Base-by-base conservation (phyloP, 331 rosid genomes). In the Rhamnella rubrinervis region DNA sequence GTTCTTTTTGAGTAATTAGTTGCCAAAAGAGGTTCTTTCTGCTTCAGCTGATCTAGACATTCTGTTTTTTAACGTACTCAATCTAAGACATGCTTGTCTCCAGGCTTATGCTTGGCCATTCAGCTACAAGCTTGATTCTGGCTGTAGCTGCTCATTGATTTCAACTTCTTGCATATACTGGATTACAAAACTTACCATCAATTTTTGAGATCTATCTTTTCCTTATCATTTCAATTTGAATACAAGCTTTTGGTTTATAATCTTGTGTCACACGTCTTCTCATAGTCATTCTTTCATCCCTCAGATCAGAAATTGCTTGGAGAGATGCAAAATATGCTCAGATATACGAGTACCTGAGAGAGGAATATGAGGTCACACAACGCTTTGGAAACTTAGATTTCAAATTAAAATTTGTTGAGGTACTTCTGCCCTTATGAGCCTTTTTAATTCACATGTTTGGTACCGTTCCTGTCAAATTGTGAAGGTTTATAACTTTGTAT, bases 301-400 rank as follows among this genome's bases (percentile, higher is more conserved):
- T 61, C 85, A 92, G 97, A 82, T 89, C 97, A 61, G 97, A 92
- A 84, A 92, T 92, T 75, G 97, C 97, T 71, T 92, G 97, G 97
- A 84, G 96, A 79, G 97, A 92, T 82, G 97, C 97, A 15, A 92
- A 89, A 70, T 92, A 92, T 72, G 97, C 97, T 67, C 82, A 89
- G 81, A 92, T 92, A 82, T 67, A 89, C 25, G 97, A 92, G 68
- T 92, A 92, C 75, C 92, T 89, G 3, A 72, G 96, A 66, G 97
- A 92, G 75, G 97, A 92, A 82, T 89, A 89, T 63, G 96, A 92
- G 71, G 97, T 92, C 41, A 85, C 96, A 20, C 97, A 92, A 31
- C 96, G 97, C 64, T 92, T 89, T 67, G 97, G 95, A 67, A 92
- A 92, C 86, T 83, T 92, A 61, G 97, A 92, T 84, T 87, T 75